Evolutionary conservation across 202 grass and related monocot species (phyloP).

Genomic region (Panicum virgatum): DNA sequence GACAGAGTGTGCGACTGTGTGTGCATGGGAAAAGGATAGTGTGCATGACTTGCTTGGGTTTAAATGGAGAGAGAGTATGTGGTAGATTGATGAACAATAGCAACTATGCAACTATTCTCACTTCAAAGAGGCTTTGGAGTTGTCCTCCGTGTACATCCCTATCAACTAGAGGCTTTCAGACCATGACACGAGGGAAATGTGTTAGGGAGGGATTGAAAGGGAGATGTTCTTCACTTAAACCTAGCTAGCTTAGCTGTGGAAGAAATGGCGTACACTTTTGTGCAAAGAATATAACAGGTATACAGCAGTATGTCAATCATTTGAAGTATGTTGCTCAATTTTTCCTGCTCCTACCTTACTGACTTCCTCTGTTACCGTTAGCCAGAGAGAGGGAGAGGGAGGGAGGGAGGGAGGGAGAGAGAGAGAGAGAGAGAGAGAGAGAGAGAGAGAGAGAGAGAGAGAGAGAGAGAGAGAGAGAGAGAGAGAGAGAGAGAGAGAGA

Average conservation of each 20-base stretch:
- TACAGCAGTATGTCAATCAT: neutral
- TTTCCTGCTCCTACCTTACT: neutral
- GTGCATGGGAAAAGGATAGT: constrained; percentile 37
- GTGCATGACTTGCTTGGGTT: neutral
- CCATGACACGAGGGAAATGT: constrained; percentile 1
- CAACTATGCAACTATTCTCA: neutral
- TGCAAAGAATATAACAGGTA: neutral
- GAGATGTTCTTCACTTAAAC: neutral
- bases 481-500: neutral
- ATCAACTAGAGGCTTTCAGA: constrained; percentile 38
- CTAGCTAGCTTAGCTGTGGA: constrained; percentile 23
- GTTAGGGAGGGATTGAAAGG: neutral
- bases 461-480: neutral
- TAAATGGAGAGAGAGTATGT: neutral
- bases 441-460: neutral
- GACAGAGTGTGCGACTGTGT: constrained; percentile 15
- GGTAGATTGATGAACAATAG: constrained; percentile 7
- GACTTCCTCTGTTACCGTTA: constrained; percentile 28
- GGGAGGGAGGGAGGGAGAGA: no score
- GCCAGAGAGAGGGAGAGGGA: neutral
- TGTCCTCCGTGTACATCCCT: constrained; percentile 9
- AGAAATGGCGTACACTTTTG: neutral
- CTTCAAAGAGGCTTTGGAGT: constrained; percentile 37
- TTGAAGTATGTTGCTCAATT: neutral
- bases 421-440: neutral